These are phyloP conservation scores for Nicotiana obtusifolia DNA, from an alignment of 257 asterid species.

Conservation along the genomic window DNA sequence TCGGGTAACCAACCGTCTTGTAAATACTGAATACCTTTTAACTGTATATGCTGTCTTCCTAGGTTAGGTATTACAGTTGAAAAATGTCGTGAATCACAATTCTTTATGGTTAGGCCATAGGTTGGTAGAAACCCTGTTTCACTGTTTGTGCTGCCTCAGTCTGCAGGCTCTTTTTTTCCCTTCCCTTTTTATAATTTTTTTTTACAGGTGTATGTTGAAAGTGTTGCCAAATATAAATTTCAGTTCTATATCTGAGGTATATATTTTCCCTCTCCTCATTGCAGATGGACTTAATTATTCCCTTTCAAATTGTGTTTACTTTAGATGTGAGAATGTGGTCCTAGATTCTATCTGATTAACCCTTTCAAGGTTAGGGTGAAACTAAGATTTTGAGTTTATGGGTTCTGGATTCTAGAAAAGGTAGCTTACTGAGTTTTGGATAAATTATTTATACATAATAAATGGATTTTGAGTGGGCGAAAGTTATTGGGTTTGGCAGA, in stretches of 20 bases:
- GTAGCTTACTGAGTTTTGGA: too few relatives aligned
- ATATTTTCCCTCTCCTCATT: background rate
- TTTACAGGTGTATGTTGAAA: constrained; percentile 20
- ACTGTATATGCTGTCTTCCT: constrained; percentile 33
- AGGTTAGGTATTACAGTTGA: constrained; percentile 6
- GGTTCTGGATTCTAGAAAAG: too few relatives aligned
- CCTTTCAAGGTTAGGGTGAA: too few relatives aligned
- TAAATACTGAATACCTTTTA: constrained; percentile 36
- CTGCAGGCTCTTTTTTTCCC: background rate
- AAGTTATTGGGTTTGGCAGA: too few relatives aligned
- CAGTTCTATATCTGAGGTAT: background rate
- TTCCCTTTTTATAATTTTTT: too few relatives aligned
- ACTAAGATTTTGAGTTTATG: too few relatives aligned
- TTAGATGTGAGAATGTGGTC: background rate
- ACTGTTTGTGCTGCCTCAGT: constrained; percentile 3
- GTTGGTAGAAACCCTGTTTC: constrained; percentile 5
- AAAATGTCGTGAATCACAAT: background rate
- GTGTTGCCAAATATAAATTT: constrained; percentile 17
- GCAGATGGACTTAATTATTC: background rate
- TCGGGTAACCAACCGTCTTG: constrained; percentile 28
- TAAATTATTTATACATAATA: too few relatives aligned
- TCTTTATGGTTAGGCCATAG: background rate
- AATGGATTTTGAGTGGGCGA: too few relatives aligned
- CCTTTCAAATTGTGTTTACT: background rate
- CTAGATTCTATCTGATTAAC: too few relatives aligned